These are phyloP conservation scores for Hypoxylon subgilvum DNA, from an alignment of 495 filamentous ascomycete species.

Conservation along the genomic window DNA sequence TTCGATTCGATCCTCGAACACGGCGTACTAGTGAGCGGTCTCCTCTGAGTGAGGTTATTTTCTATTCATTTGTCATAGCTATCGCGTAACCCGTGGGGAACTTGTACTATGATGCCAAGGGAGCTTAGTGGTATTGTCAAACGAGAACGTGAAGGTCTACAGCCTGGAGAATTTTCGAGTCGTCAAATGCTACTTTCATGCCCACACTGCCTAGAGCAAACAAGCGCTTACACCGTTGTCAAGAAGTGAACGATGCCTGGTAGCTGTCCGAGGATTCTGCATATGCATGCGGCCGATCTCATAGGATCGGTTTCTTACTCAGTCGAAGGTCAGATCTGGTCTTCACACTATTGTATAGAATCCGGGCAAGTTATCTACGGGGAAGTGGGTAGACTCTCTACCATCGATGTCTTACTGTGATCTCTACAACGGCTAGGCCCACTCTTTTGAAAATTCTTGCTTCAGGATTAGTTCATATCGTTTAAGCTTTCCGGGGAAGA, in stretches of 20 bases:
- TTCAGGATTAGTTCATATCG: too few relatives aligned
- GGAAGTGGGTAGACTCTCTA: too few relatives aligned
- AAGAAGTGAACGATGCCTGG: slow-evolving; percentile 44
- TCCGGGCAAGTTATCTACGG: too few relatives aligned
- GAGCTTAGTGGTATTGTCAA: slow-evolving; percentile 60
- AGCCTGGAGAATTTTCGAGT: slow-evolving; percentile 48
- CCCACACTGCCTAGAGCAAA: slow-evolving; percentile 48
- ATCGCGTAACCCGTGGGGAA: slow-evolving; percentile 58
- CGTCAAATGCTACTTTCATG: slow-evolving; percentile 53
- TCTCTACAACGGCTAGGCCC: too few relatives aligned
- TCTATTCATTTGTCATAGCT: slow-evolving; percentile 17
- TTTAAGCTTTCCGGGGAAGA: too few relatives aligned
- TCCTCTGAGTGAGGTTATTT: background rate
- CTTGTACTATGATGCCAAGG: slow-evolving; percentile 62
- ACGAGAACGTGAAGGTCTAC: slow-evolving; percentile 51
- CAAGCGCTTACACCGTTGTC: slow-evolving; percentile 51
- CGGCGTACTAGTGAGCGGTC: slow-evolving; percentile 47
- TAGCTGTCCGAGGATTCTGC: background rate
- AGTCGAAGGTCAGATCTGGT: background rate
- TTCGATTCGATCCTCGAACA: slow-evolving; percentile 45
- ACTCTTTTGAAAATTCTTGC: too few relatives aligned
- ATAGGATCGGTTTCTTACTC: slow-evolving; percentile 39
- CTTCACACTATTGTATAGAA: too few relatives aligned
- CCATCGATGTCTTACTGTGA: too few relatives aligned
- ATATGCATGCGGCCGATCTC: slow-evolving; percentile 44